Evolutionary conservation across 106 monocot species (phyloP).

Genomic region (Allium sativum): DNA sequence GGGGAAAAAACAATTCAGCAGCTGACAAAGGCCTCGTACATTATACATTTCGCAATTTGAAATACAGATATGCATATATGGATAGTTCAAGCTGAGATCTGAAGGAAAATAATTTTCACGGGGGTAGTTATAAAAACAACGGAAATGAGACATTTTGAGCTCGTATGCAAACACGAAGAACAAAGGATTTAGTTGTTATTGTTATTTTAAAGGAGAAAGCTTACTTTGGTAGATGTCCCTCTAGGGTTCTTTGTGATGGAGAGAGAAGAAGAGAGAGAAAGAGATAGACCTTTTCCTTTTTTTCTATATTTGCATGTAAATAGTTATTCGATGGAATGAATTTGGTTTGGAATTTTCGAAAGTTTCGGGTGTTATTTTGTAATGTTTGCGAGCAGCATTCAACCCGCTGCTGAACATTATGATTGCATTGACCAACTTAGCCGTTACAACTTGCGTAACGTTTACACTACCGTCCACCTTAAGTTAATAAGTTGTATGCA

Average conservation of each 20-base stretch:
- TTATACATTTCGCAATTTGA: background rate
- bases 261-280: conserved; percentile 18
- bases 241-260: conserved; percentile 39
- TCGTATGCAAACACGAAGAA: no score
- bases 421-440: background rate
- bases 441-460: background rate
- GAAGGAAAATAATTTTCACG: background rate
- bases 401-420: background rate
- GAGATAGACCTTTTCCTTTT: conserved; percentile 6
- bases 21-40: background rate
- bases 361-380: background rate
- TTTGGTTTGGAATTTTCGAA: no score
- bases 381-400: background rate
- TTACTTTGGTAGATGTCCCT: conserved; percentile 21
- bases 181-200: no score
- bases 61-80: background rate
- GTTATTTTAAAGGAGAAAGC: background rate
- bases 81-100: conserved; percentile 13
- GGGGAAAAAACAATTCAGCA: background rate
- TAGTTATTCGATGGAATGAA: no score
- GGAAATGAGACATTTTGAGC: no score
- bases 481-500: no score
- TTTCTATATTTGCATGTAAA: background rate
- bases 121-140: no score
- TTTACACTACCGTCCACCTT: background rate